Evolutionary conservation across 495 filamentous ascomycete species (phyloP), one percentile per base, ranked within the genome.

Genomic region (Penicillium longicatenatum): DNA sequence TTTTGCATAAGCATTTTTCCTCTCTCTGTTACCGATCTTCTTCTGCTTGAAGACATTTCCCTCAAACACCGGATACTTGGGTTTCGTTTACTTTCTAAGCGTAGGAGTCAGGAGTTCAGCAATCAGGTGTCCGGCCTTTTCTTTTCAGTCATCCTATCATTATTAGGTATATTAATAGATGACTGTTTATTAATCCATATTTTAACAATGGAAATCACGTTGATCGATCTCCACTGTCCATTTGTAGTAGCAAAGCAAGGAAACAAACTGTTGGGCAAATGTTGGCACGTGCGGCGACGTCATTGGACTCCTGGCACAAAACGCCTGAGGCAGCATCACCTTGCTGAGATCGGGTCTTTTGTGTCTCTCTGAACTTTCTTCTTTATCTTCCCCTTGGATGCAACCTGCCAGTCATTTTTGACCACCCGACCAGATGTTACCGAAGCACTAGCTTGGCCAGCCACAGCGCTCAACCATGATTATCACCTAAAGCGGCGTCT

Each of bases 271-370:
- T 48, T 43, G 48, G 11, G 20, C 20, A 45, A 45, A 57, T 51
- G 41, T 41, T 35, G 55, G 58, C 73, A 76, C 73, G 74, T 75
- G 72, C 70, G 42, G 20, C 69, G 74, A 76, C 74, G 74, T 76
- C 74, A 76, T 76, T 64, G 62, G 67, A 21, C 20, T 30, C 24
- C 4, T 35, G 50, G 22, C 3, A 39, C 19, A 21, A 52, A 50
- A 51, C 58, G 51, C 57, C 47, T 50, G 50, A 63, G 60, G 52
- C 58, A 62, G 53, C 44, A 42, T 30, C 29, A 20, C 42, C 10
- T 57, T 51, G 3, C 21, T 44, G 19, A 45, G 33, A 24, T 22
- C 31, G 22, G 6, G 22, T 33, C 17, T 14, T 33, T 29, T 46
- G 30, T 35, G 14, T 33, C 41, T 22, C 24, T 30, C 14, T 19